Conservation (phyloP, 345 rosid genomes). For the Bretschneidera sinensis region DNA sequence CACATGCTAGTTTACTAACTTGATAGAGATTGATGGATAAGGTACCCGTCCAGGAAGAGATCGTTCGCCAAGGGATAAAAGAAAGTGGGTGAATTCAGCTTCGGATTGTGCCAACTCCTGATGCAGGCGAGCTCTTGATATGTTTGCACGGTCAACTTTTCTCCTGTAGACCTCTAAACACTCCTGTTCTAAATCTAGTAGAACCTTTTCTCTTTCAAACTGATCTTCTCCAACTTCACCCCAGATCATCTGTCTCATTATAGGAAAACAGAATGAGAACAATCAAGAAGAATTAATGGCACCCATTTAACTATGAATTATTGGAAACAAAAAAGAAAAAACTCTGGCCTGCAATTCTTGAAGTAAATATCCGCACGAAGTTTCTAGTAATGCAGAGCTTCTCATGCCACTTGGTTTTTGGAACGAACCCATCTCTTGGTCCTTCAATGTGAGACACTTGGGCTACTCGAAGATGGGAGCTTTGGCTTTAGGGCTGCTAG, state of each 20-base stretch:
- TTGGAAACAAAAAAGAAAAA: not conserved
- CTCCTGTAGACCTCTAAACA: slow-evolving; percentile 89
- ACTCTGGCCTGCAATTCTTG: slow-evolving; percentile 82
- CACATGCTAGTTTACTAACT: not conserved
- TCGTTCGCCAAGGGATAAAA: slow-evolving; percentile 88
- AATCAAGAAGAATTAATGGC: no score
- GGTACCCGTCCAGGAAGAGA: slow-evolving; percentile 94
- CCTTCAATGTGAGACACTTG: slow-evolving; percentile 4
- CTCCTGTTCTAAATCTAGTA: slow-evolving; percentile 83
- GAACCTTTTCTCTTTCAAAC: slow-evolving; percentile 72
- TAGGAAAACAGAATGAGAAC: not conserved
- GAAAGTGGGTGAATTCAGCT: slow-evolving; percentile 94
- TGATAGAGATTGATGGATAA: slow-evolving; percentile 17
- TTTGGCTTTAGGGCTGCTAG: slow-evolving; percentile 12
- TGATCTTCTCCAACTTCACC: slow-evolving; percentile 92
- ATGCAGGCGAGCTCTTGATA: slow-evolving; percentile 90
- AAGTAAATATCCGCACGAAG: slow-evolving; percentile 84
- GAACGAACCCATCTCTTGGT: slow-evolving; percentile 63
- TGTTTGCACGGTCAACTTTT: slow-evolving; percentile 93
- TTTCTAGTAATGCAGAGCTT: slow-evolving; percentile 58
- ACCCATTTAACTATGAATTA: not conserved
- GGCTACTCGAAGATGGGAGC: slow-evolving; percentile 6
- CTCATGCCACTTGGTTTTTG: slow-evolving; percentile 60
- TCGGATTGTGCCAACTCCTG: slow-evolving; percentile 96
- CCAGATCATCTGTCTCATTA: slow-evolving; percentile 81